Conservation (phyloP, 2,329 filamentous ascomycete genomes). For the Neonectria coccinea region DNA sequence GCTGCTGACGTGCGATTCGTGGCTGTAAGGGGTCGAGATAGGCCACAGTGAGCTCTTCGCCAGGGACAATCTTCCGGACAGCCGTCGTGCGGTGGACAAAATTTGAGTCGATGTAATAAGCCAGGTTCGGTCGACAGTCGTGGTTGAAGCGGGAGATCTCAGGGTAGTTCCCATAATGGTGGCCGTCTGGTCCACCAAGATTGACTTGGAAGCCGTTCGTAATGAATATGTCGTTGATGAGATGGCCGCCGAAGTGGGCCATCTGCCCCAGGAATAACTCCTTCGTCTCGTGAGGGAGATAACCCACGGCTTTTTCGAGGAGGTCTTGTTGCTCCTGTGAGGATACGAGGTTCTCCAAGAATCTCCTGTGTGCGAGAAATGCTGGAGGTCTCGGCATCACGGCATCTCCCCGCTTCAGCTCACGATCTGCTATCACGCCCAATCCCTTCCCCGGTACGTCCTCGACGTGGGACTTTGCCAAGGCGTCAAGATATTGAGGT, state of each 20-base stretch:
- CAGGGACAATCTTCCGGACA: conserved; percentile 2
- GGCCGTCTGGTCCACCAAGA: background rate
- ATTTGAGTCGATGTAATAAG: conserved; percentile 16
- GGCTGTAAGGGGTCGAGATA: conserved; percentile 11
- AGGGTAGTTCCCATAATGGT: conserved; percentile 10
- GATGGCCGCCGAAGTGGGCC: conserved; percentile 3
- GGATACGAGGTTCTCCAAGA: background rate
- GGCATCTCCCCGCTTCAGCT: conserved; percentile 8
- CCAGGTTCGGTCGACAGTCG: conserved; percentile 21
- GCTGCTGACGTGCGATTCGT: background rate
- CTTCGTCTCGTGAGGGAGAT: background rate
- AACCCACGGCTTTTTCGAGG: background rate
- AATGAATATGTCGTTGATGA: conserved; percentile 11
- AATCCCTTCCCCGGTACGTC: conserved; percentile 14
- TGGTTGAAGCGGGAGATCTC: conserved; percentile 16
- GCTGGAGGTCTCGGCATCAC: conserved; percentile 10
- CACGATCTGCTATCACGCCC: conserved; percentile 10
- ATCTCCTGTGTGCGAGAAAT: conserved; percentile 1
- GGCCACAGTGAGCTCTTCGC: conserved; percentile 19
- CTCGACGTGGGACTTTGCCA: background rate
- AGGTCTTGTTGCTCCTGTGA: background rate
- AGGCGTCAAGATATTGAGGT: background rate
- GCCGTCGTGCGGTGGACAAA: conserved; percentile 5
- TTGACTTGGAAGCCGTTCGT: conserved; percentile 13
- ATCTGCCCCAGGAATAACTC: conserved; percentile 7